A percentile compares a stretch with the other conserved stretches of the same genome.
Conservation (phyloP, 108 stramenopile genomes). For the Licmophora abbreviata region DNA sequence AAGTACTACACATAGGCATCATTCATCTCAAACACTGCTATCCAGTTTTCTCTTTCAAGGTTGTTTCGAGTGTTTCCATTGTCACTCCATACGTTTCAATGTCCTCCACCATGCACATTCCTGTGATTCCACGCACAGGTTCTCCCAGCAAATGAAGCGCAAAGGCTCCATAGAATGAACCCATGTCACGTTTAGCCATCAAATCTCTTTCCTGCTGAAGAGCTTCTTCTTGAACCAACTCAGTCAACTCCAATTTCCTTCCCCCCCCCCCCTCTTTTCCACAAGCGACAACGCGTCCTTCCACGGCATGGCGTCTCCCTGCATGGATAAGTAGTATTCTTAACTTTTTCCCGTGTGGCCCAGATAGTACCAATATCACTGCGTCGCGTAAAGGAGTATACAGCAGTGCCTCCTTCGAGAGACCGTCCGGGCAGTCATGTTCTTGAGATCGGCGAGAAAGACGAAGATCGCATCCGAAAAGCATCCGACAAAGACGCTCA, state of each 20-base stretch:
- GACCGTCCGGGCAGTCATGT: slow-evolving; percentile 3
- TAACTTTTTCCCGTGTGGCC: slow-evolving; percentile 17
- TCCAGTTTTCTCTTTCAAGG: not conserved
- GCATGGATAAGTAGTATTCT: slow-evolving; percentile 8
- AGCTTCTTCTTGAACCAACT: slow-evolving; percentile 10
- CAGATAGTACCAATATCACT: slow-evolving; percentile 16
- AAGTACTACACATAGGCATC: too few relatives aligned
- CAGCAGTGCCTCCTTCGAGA: slow-evolving; percentile 6
- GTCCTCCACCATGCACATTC: slow-evolving; percentile 7
- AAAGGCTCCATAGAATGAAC: slow-evolving; percentile 11
- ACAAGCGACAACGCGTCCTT: slow-evolving; percentile 6
- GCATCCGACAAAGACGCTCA: slow-evolving; percentile 11
- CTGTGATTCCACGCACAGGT: slow-evolving; percentile 13
- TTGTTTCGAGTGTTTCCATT: slow-evolving; percentile 9
- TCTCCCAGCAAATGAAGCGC: slow-evolving; percentile 18
- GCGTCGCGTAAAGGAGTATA: slow-evolving; percentile 9
- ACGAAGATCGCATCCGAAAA: slow-evolving; percentile 15
- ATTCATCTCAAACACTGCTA: too few relatives aligned
- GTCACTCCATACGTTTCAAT: slow-evolving; percentile 5
- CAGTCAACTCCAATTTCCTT: slow-evolving; percentile 5
- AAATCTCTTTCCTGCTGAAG: slow-evolving; percentile 8
- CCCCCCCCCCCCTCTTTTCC: slow-evolving; percentile 7
- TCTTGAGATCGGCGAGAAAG: slow-evolving; percentile 10
- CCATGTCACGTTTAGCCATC: slow-evolving; percentile 15
- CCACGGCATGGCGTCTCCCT: slow-evolving; percentile 12